Percentiles rank a stretch among this genome's conserved stretches.
phyloP scores from a whole-genome alignment of 805 yeast species.

The Candida tallmaniae region DNA sequence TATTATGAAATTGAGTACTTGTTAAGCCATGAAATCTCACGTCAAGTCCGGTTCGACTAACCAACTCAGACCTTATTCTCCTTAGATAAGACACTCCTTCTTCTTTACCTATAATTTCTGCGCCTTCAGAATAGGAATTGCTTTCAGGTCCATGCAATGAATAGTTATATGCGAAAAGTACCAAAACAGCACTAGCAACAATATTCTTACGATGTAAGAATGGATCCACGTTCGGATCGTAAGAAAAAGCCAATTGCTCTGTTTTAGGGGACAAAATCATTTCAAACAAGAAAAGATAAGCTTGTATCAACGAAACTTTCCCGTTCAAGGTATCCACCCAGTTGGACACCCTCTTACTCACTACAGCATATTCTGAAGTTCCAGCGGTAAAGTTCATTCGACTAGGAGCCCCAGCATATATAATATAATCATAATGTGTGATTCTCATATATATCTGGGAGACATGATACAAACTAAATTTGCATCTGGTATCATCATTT shows the following conservation, averaged over 20 bases:
- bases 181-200: conserved; percentile 37
- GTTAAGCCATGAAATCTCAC: conserved; percentile 20
- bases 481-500: conserved; percentile 20
- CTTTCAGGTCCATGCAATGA: conserved; percentile 45
- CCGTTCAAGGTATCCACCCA: conserved; percentile 51
- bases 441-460: conserved; percentile 25
- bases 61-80: conserved; percentile 26
- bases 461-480: conserved; percentile 22
- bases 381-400: conserved; percentile 54
- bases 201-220: conserved; percentile 36
- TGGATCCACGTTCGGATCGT: conserved; percentile 51
- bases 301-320: conserved; percentile 53
- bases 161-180: conserved; percentile 52
- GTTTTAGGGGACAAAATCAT: conserved; percentile 56
- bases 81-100: conserved; percentile 48
- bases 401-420: conserved; percentile 28
- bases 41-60: background rate
- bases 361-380: conserved; percentile 44
- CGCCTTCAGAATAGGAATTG: conserved; percentile 17
- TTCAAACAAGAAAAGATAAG: conserved; percentile 58
- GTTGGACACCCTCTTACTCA: conserved; percentile 44
- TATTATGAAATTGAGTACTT: conserved; percentile 28
- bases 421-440: conserved; percentile 26
- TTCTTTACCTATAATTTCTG: conserved; percentile 14
- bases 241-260: conserved; percentile 39